Evolutionary conservation across 2,329 filamentous ascomycete genomes (phyloP), one percentile per base, ranked within the genome.

Genomic region (Sporothrix inflata): DNA sequence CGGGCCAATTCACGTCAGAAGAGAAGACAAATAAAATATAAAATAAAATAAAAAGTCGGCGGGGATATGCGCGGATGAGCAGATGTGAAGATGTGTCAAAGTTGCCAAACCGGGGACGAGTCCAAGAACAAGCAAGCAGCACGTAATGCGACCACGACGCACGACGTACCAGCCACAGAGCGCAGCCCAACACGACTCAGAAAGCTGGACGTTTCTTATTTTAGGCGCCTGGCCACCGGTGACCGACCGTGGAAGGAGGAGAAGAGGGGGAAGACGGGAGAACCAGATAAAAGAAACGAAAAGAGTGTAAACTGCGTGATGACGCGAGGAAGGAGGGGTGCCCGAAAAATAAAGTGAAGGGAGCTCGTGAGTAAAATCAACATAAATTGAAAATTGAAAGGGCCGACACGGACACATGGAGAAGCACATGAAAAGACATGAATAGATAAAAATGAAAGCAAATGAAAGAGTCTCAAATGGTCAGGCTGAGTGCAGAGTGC

Each of bases 391-490:
- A 40, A 21, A 61, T 24, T 8, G 6, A 16, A 57, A 34, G 53
- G 53, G 51, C 24, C 21, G 51, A 12, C 24, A 30, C 24, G 16
- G 3, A 16, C 51, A 24, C 21, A 53, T 53, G 49, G 49, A n/a
- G 49, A 24, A 21, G 51, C 12, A 53, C 12, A 27, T 24, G n/a
- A 34, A 34, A 34, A 34, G 42, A 45, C 9, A 45, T 16, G 42
- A 16, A 16, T 45, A 16, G 42, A 16, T 45, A 45, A 30, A 40
- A 40, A 40, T 61, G 16, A 38, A 38, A 40, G 40, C 11, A n/a
- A 61, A 14, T 21, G 30, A 61, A 61, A 21, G 19, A 61, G 57
- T 34, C 57, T 61, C 57, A 61, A 19, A 34, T 30, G 53, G 53
- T 53, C 21, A 53, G 49, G 51, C 12, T 21, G n/a, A 14, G 4